phyloP scores from a whole-genome alignment of 805 yeast genomes.

The Wickerhamiella brachini region DNA sequence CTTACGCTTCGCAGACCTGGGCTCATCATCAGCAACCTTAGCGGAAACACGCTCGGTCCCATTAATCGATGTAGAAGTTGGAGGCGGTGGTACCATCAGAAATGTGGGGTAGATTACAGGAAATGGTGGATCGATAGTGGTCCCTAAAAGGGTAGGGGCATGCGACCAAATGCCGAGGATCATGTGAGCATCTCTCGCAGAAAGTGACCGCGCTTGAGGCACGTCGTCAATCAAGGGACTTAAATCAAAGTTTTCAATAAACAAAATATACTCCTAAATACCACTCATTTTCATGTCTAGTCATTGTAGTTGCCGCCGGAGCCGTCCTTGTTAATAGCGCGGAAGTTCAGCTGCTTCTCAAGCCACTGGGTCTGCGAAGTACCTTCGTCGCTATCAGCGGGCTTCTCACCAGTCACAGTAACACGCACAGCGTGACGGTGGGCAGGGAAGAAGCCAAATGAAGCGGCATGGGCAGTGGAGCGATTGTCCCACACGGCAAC shows the following conservation, averaged over 20 bases:
- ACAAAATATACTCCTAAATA: too few species aligned
- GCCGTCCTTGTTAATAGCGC: constrained; percentile 19
- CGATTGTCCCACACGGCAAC: constrained; percentile 47
- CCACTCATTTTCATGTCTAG: constrained; percentile 3
- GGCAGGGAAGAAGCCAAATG: constrained; percentile 28
- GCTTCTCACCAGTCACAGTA: constrained; percentile 40
- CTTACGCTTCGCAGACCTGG: background rate
- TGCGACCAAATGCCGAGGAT: too few species aligned
- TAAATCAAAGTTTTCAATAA: too few species aligned
- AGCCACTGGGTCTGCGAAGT: constrained; percentile 1
- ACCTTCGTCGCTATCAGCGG: constrained; percentile 19
- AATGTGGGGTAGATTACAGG: background rate
- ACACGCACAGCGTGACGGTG: constrained; percentile 38
- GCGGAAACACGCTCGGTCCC: too few species aligned
- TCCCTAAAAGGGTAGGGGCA: background rate
- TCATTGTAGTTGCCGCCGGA: constrained; percentile 23
- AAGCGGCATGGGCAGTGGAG: constrained; percentile 36
- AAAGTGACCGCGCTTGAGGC: too few species aligned
- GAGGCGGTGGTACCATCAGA: background rate
- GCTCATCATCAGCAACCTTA: too few species aligned
- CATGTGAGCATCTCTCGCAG: too few species aligned
- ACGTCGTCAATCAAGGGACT: too few species aligned
- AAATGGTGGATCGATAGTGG: too few species aligned
- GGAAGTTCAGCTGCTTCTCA: constrained; percentile 2
- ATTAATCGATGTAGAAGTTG: background rate